Conservation (phyloP, 129 eudicot species). For the Tagetes patula region DNA sequence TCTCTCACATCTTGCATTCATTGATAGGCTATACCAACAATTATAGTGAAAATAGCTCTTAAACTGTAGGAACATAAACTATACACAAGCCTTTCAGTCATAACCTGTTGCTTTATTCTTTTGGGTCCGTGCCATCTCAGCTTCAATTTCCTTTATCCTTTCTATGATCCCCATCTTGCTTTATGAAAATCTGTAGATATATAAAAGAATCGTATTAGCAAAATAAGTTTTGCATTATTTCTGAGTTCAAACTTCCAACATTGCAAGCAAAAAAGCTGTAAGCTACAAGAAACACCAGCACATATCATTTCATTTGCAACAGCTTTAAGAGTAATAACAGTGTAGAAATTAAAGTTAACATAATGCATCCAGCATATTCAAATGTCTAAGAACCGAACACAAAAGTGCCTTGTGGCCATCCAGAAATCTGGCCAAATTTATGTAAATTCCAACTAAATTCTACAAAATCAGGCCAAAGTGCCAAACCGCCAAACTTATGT, state of each 20-base stretch:
- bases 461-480: no score
- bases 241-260: slow-evolving; percentile 5
- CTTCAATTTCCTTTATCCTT: slow-evolving; percentile 92
- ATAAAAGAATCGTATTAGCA: slow-evolving; percentile 20
- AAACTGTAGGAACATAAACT: slow-evolving; percentile 10
- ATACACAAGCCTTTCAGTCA: slow-evolving; percentile 20
- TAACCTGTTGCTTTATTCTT: slow-evolving; percentile 97
- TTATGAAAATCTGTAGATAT: slow-evolving; percentile 29
- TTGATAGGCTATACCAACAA: not conserved
- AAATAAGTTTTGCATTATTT: slow-evolving; percentile 1
- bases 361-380: not conserved
- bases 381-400: slow-evolving; percentile 7
- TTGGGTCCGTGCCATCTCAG: slow-evolving; percentile 99
- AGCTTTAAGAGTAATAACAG: slow-evolving; percentile 12
- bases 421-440: no score
- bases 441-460: no score
- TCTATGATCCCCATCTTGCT: slow-evolving; percentile 89
- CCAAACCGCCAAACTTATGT: no score
- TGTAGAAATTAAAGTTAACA: not conserved
- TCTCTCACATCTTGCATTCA: not conserved
- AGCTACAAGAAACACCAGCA: not conserved
- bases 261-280: not conserved
- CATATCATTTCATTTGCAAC: not conserved
- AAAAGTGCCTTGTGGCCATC: not conserved
- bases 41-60: not conserved